These are phyloP conservation scores for Gautieria morchelliformis DNA, from an alignment of 768 basidiomycete genomes.

Conservation along the genomic window DNA sequence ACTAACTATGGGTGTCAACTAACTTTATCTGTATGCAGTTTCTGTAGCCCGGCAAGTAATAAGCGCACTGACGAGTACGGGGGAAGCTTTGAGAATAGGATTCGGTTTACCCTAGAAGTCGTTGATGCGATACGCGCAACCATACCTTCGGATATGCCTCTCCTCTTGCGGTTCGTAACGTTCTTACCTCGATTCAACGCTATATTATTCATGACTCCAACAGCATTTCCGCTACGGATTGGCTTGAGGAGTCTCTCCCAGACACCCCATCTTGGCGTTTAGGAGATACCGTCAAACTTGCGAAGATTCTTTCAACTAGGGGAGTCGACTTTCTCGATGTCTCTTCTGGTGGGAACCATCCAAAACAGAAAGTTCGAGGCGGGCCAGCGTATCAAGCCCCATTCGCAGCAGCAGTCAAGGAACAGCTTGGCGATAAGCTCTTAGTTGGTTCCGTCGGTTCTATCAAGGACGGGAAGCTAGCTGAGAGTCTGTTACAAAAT, in stretches of 20 bases:
- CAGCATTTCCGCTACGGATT: constrained; percentile 65
- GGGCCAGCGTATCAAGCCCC: constrained; percentile 45
- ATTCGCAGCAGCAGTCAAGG: constrained; percentile 45
- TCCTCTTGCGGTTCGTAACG: constrained; percentile 52
- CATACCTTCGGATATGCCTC: constrained; percentile 52
- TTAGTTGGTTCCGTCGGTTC: constrained; percentile 46
- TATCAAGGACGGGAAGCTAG: constrained; percentile 45
- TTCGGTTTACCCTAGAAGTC: constrained; percentile 50
- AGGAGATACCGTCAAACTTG: constrained; percentile 58
- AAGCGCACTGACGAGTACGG: constrained; percentile 61
- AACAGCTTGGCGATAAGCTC: constrained; percentile 33
- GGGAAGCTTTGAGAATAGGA: constrained; percentile 62
- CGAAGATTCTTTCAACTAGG: constrained; percentile 45
- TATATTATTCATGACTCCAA: not conserved
- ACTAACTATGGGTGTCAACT: constrained; percentile 14
- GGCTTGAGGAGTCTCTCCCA: constrained; percentile 50
- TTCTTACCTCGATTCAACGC: not conserved
- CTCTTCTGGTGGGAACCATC: constrained; percentile 51
- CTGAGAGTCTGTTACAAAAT: constrained; percentile 46
- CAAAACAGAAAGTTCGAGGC: constrained; percentile 24
- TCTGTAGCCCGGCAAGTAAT: constrained; percentile 52
- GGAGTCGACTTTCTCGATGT: constrained; percentile 74
- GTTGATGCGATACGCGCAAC: constrained; percentile 52
- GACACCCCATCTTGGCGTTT: constrained; percentile 57
- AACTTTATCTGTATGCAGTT: constrained; percentile 17